Base-by-base conservation (phyloP, 176 grass and related monocot species). In the Carex cristatella region DNA sequence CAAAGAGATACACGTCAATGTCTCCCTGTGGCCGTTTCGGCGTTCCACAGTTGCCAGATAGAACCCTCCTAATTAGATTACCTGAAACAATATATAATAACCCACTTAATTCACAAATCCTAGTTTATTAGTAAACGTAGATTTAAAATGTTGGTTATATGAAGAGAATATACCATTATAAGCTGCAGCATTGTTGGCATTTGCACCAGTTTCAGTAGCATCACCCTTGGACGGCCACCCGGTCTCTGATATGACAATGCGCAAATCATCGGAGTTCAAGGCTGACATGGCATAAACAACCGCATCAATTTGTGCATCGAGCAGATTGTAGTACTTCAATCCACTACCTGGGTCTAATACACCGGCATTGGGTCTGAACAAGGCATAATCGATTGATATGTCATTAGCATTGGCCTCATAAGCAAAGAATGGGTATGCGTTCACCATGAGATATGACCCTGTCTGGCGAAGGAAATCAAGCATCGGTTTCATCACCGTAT, bases 221-320 rank as follows among this genome's bases (percentile, higher is more conserved):
- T 99, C 96, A 0, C 96, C 96, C 89, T 99, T 95, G 7, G 96
- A 99, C 44, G 96, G 96, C 96, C 96, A 99, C 1, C 96, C 96
- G 0, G 96, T 99, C 85, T 99, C 96, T 7, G 96, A 99, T 0
- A 99, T 86, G 44, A 94, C 93, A 2, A 99, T 87, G 55, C 7
- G 86, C 33, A 99, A 85, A 60, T 53, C 91, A 9, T 80, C 74
- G 77, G 92, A 92, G 28, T 64, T 79, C 0, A 95, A 31, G 54
- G 56, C 91, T 33, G 65, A 84, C 5, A 99, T 92, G 9, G 96
- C 96, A 2, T 87, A 54, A 70, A 88, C 94, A 3, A 95, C 93
- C 31, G 96, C 96, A 84, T 99, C 96, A 10, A 99, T 89, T 86
- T 99, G 96, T 10, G 96, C 96, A 66, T 99, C 96, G 0, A 99